Percentiles rank a stretch among this genome's conserved stretches.
These are phyloP conservation scores for Annona squamosa DNA, from an alignment of 164 flowering plant species.

Conservation along the genomic window DNA sequence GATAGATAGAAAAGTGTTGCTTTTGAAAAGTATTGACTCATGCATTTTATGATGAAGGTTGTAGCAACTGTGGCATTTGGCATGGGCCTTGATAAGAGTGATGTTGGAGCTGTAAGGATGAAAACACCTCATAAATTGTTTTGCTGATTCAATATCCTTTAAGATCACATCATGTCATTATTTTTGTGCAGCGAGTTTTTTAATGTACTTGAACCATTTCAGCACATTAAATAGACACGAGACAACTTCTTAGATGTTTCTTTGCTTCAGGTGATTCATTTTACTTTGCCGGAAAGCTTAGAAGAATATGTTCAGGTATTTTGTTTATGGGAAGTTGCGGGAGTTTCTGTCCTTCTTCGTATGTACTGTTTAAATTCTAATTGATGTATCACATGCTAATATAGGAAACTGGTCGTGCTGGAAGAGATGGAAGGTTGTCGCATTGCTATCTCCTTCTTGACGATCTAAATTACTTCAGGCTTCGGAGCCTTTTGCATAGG, in stretches of 20 bases:
- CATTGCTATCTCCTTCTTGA: constrained; percentile 82
- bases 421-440: constrained; percentile 85
- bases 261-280: constrained; percentile 74
- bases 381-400: constrained; percentile 10
- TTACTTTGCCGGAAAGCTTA: constrained; percentile 90
- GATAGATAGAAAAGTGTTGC: not conserved
- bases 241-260: not conserved
- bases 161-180: too few species aligned
- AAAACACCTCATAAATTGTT: constrained; percentile 7
- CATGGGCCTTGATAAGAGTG: constrained; percentile 95
- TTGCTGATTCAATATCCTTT: not conserved
- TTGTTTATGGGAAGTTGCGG: constrained; percentile 1
- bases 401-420: constrained; percentile 96
- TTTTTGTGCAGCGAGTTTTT: not conserved
- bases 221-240: too few species aligned
- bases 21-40: constrained; percentile 5
- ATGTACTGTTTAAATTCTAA: not conserved
- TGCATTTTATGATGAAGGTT: constrained; percentile 41
- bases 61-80: constrained; percentile 99
- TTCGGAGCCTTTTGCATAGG: constrained; percentile 82
- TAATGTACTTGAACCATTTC: not conserved
- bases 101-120: constrained; percentile 85
- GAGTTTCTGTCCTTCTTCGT: not conserved
- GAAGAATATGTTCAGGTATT: constrained; percentile 97
- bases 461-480: constrained; percentile 60